phyloP scores from a whole-genome alignment of 805 yeast genomes.

The Candida germanica region DNA sequence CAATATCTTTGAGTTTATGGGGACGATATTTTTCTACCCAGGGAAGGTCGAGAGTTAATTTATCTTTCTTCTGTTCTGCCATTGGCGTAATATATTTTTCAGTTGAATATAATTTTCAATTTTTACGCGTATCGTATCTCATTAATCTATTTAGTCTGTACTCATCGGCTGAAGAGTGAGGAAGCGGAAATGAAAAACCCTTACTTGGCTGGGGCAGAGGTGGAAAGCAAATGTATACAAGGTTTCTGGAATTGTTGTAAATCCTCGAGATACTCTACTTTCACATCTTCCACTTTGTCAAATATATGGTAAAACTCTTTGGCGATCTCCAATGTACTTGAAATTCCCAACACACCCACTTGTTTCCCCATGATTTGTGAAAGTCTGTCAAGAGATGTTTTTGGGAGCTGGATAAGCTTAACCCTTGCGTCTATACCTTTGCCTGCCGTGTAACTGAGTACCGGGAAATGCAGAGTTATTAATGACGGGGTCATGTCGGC shows the following conservation, averaged over 20 bases:
- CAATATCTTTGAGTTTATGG: slow-evolving; percentile 70
- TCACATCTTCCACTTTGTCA: slow-evolving; percentile 32
- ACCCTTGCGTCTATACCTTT: slow-evolving; percentile 29
- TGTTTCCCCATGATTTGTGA: slow-evolving; percentile 29
- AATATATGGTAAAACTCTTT: slow-evolving; percentile 26
- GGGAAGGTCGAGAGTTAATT: slow-evolving; percentile 35
- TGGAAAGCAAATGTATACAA: slow-evolving; percentile 40
- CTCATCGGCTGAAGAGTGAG: too few species aligned
- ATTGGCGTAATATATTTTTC: slow-evolving; percentile 1
- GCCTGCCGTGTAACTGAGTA: slow-evolving; percentile 47
- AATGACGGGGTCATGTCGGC: slow-evolving; percentile 51
- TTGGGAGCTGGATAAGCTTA: slow-evolving; percentile 61
- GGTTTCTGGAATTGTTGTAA: slow-evolving; percentile 25
- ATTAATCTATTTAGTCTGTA: not conserved
- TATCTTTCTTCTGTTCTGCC: too few species aligned
- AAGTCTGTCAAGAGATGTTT: slow-evolving; percentile 31
- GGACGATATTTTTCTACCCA: slow-evolving; percentile 97
- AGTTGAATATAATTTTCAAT: slow-evolving; percentile 4
- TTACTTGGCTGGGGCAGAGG: slow-evolving; percentile 50
- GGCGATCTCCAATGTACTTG: slow-evolving; percentile 25
- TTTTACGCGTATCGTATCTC: slow-evolving; percentile 5
- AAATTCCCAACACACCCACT: slow-evolving; percentile 33
- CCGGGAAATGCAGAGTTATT: slow-evolving; percentile 56
- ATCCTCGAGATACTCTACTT: slow-evolving; percentile 44
- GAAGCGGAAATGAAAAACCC: too few species aligned